Conservation (phyloP, 768 basidiomycete genomes). For the Mrakia frigida region DNA sequence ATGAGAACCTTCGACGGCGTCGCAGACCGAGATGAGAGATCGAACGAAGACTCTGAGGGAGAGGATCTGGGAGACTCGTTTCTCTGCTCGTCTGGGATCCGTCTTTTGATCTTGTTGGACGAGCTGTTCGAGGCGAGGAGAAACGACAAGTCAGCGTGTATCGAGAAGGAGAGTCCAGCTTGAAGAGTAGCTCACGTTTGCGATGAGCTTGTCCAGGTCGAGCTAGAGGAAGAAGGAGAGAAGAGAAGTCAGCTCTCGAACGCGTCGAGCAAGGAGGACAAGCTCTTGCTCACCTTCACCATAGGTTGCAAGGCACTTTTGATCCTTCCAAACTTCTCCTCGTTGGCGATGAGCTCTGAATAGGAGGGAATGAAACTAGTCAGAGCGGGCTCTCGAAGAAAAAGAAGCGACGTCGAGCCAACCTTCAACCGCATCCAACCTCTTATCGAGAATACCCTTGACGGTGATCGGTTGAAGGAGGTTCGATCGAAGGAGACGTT, state of each 20-base stretch:
- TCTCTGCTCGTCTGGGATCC: conserved; percentile 55
- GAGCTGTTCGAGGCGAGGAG: background rate
- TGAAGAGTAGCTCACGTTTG: conserved; percentile 33
- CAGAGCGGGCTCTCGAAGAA: conserved; percentile 18
- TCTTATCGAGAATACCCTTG: conserved; percentile 60
- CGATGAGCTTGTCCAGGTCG: conserved; percentile 83
- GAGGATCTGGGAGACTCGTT: conserved; percentile 72
- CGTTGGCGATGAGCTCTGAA: conserved; percentile 67
- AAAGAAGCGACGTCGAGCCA: background rate
- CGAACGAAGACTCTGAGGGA: conserved; percentile 67
- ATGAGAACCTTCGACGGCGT: conserved; percentile 56
- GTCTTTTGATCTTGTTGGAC: conserved; percentile 5
- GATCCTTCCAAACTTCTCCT: conserved; percentile 65
- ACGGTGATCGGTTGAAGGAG: conserved; percentile 71
- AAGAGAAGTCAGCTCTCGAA: conserved; percentile 41
- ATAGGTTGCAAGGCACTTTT: conserved; percentile 54
- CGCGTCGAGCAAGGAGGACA: background rate
- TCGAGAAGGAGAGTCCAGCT: background rate
- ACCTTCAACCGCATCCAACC: conserved; percentile 85
- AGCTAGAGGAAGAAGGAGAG: conserved; percentile 46
- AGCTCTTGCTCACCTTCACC: conserved; percentile 1
- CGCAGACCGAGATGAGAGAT: conserved; percentile 59
- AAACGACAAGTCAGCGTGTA: background rate
- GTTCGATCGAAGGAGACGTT: conserved; percentile 69
- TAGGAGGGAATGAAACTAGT: conserved; percentile 13